phyloP scores from a whole-genome alignment of 768 basidiomycete species.

The Clavaria fumosa region DNA sequence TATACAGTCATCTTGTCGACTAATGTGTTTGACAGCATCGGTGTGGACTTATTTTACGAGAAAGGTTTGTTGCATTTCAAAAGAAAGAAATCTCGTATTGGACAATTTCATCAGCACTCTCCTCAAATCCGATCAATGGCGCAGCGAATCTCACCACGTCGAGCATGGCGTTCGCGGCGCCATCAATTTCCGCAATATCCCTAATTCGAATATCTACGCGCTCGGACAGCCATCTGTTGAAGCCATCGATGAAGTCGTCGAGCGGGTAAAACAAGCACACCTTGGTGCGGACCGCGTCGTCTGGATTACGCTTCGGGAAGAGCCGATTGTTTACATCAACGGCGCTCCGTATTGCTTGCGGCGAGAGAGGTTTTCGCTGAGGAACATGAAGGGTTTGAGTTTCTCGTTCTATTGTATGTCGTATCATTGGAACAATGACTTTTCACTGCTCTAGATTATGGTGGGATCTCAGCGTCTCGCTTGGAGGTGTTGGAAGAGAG shows the following conservation, averaged over 20 bases:
- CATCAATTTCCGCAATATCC: conserved; percentile 83
- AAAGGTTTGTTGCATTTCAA: conserved; percentile 35
- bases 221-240: conserved; percentile 86
- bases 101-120: conserved; percentile 38
- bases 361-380: conserved; percentile 67
- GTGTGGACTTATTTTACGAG: conserved; percentile 84
- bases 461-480: conserved; percentile 83
- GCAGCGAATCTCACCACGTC: conserved; percentile 51
- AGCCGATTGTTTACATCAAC: conserved; percentile 85
- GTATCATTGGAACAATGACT: not conserved
- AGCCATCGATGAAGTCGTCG: conserved; percentile 71
- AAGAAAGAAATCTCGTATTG: not conserved
- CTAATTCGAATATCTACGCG: conserved; percentile 71
- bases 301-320: conserved; percentile 91
- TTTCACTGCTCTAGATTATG: conserved; percentile 49
- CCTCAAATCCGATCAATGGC: conserved; percentile 89
- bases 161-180: conserved; percentile 73
- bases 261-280: conserved; percentile 42
- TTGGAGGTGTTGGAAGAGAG: conserved; percentile 86
- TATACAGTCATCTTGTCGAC: not conserved
- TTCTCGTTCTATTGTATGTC: not conserved
- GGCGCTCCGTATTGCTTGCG: conserved; percentile 84
- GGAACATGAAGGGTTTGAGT: conserved; percentile 93
- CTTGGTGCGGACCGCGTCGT: conserved; percentile 48
- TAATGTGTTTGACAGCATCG: conserved; percentile 48